Conservation (phyloP, 495 filamentous ascomycete species). For the Xylaria castorea region DNA sequence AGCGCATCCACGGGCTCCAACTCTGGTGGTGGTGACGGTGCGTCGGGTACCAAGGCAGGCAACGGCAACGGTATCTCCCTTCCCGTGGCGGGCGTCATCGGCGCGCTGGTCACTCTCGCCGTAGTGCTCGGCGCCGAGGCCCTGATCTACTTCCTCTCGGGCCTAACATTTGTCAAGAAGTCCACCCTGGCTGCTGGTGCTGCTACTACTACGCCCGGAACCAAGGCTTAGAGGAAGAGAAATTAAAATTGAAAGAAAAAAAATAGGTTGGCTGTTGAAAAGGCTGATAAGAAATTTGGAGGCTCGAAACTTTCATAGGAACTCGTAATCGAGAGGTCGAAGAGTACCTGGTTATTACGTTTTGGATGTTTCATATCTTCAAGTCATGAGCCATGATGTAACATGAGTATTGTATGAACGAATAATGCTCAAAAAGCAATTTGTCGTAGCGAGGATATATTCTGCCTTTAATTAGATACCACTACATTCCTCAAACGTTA, state of each 20-base stretch:
- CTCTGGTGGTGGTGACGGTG: background rate
- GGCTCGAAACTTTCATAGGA: background rate
- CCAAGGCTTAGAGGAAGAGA: conserved; percentile 14
- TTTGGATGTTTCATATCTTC: background rate
- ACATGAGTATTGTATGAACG: background rate
- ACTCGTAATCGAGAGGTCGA: background rate
- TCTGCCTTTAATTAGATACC: conserved; percentile 18
- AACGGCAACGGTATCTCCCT: conserved; percentile 39
- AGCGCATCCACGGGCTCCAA: conserved; percentile 33
- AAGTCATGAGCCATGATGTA: conserved; percentile 7
- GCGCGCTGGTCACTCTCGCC: conserved; percentile 55
- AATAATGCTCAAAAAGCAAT: background rate
- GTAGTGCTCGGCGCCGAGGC: conserved; percentile 52
- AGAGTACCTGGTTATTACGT: background rate
- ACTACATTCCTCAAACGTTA: background rate
- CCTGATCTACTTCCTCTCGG: conserved; percentile 45
- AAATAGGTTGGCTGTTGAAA: background rate
- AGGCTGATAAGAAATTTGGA: background rate
- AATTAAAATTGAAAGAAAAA: background rate
- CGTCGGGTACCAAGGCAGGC: conserved; percentile 24
- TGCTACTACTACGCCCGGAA: background rate
- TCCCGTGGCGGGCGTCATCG: conserved; percentile 62
- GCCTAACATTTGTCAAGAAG: conserved; percentile 48
- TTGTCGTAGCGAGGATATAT: conserved; percentile 7
- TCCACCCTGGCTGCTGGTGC: conserved; percentile 30